Evolutionary conservation across 2,329 filamentous ascomycete species (phyloP).

Genomic region (Sporothrix brasiliensis): DNA sequence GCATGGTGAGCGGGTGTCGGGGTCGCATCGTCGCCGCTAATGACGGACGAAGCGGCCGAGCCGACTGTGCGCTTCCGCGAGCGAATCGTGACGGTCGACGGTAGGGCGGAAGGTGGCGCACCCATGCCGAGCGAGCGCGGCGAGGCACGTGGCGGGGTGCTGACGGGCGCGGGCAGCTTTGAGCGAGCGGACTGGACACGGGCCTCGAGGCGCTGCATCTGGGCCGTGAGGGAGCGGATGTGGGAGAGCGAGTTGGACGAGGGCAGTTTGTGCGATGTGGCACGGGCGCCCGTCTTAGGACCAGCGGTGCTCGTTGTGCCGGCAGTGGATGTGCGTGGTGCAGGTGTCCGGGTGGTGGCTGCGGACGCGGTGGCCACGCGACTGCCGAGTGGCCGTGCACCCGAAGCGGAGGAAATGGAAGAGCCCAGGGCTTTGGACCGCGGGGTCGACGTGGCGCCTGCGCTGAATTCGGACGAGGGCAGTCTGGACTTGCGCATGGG

Average conservation of each 20-base stretch:
- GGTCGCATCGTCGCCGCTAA: constrained; percentile 53
- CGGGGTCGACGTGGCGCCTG: constrained; percentile 52
- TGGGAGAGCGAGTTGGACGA: constrained; percentile 78
- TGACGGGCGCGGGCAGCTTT: constrained; percentile 80
- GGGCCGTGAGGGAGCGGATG: constrained; percentile 88
- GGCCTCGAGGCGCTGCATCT: constrained; percentile 96
- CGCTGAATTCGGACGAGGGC: constrained; percentile 53
- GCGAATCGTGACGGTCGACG: constrained; percentile 65
- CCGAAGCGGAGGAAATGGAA: constrained; percentile 43
- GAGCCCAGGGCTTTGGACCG: constrained; percentile 52
- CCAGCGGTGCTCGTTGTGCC: constrained; percentile 43
- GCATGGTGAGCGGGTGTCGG: constrained; percentile 51
- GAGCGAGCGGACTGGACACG: constrained; percentile 89
- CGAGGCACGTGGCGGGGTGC: constrained; percentile 78
- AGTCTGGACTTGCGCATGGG: constrained; percentile 55
- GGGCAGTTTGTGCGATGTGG: constrained; percentile 55
- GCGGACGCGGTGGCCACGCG: constrained; percentile 54
- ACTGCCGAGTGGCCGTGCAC: constrained; percentile 41
- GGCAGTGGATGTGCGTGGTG: constrained; percentile 51
- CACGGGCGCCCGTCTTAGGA: constrained; percentile 52
- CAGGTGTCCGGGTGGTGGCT: constrained; percentile 48
- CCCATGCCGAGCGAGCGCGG: constrained; percentile 60
- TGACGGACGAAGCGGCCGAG: constrained; percentile 53
- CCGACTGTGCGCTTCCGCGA: constrained; percentile 69
- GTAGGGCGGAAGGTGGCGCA: constrained; percentile 47